Percentiles rank a stretch among this genome's conserved stretches.
Evolutionary conservation across 2,329 filamentous ascomycete genomes (phyloP).

Genomic region (Biscogniauxia sp.): DNA sequence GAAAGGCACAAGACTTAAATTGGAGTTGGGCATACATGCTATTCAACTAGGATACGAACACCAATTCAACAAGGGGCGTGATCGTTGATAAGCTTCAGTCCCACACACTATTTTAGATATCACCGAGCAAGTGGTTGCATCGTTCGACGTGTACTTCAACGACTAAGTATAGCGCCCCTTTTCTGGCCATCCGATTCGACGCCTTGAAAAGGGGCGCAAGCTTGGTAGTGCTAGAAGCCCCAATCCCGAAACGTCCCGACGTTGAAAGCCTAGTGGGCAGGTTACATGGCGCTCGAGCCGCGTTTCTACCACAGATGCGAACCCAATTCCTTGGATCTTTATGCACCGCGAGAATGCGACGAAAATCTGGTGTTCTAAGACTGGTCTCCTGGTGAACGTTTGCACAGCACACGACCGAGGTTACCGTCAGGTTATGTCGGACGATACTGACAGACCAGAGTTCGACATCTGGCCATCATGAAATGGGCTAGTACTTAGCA

Average conservation of each 20-base stretch:
- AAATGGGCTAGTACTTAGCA: neutral
- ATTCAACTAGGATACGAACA: slow-evolving; percentile 24
- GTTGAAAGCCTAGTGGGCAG: neutral
- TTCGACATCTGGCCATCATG: neutral
- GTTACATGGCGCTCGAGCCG: neutral
- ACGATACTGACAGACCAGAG: neutral
- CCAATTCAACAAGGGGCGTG: neutral
- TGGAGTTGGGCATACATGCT: slow-evolving; percentile 15
- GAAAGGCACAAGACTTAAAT: slow-evolving; percentile 7
- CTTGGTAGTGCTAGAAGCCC: neutral
- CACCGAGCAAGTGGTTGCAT: neutral
- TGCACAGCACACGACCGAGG: neutral
- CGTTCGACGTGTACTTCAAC: neutral
- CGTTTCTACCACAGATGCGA: neutral
- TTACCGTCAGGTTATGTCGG: neutral
- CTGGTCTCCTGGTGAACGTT: neutral
- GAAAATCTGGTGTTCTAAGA: neutral
- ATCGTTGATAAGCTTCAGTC: neutral
- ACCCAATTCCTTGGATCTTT: neutral
- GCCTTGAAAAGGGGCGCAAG: neutral
- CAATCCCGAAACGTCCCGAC: neutral
- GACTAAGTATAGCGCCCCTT: neutral
- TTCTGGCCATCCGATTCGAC: neutral
- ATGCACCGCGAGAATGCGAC: neutral
- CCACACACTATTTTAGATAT: neutral